Conservation (phyloP, 2,329 filamentous ascomycete species). For the Fusarium sp. region DNA sequence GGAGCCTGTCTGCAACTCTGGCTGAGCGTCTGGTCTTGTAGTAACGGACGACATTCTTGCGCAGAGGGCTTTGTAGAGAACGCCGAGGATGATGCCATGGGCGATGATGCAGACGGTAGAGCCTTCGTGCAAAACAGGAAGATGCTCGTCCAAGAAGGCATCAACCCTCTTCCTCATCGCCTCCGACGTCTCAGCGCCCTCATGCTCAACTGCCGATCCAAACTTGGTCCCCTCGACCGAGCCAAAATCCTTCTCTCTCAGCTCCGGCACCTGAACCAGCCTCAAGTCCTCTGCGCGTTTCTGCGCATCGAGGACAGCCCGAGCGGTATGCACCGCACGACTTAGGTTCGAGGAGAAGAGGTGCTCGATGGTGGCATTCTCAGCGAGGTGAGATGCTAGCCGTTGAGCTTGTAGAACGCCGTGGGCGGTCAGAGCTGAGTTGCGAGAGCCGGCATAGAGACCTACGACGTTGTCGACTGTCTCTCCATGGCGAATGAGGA, state of each 20-base stretch:
- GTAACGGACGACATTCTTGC: constrained; percentile 55
- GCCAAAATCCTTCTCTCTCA: constrained; percentile 81
- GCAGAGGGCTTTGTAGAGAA: constrained; percentile 71
- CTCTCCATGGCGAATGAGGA: constrained; percentile 87
- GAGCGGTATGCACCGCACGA: constrained; percentile 76
- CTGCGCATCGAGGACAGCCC: constrained; percentile 69
- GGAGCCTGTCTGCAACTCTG: constrained; percentile 18
- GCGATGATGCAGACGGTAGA: constrained; percentile 65
- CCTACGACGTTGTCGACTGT: constrained; percentile 88
- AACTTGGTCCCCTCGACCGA: constrained; percentile 73
- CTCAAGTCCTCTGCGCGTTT: constrained; percentile 32
- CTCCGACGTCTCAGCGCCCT: constrained; percentile 72
- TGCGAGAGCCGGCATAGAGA: constrained; percentile 79
- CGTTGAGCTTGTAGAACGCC: constrained; percentile 80
- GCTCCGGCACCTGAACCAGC: constrained; percentile 48
- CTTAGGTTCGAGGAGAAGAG: constrained; percentile 82
- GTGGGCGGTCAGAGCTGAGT: constrained; percentile 83
- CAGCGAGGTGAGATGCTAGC: constrained; percentile 70
- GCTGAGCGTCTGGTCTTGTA: constrained; percentile 27
- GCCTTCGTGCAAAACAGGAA: constrained; percentile 59
- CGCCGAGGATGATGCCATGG: constrained; percentile 82
- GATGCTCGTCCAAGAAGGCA: constrained; percentile 70
- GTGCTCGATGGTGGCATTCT: constrained; percentile 57
- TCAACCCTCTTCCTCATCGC: constrained; percentile 72
- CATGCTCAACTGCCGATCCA: constrained; percentile 47